Base-by-base conservation (phyloP, 805 yeast genomes). In the Sungouiozyma ichnusensis region DNA sequence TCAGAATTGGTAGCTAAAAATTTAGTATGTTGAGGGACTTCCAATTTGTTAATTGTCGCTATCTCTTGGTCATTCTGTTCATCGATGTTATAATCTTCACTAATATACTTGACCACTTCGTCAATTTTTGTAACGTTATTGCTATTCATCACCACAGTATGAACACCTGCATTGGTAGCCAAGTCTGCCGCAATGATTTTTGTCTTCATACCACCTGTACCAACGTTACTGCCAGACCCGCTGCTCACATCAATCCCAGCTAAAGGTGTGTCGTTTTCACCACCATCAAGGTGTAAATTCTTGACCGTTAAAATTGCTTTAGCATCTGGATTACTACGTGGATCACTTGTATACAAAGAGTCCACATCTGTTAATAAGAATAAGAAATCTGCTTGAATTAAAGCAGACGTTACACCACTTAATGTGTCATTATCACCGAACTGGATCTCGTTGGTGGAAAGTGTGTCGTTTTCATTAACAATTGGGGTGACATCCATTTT, bases 121-220 rank as follows among this genome's bases (percentile, higher is more conserved):
- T 75, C 63, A 41, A 92, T 78, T 46, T 78, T 73, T 44, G 81
- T 81, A 3, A 97, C 97, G 42, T 72, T 67, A 15, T 76, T 69
- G 31, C 94, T 80, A 46, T 81, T 77, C 60, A 94, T 80, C 36
- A 92, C 81, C 45, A 88, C 80, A 37, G 96, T 88, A 39, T 92
- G 82, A 19, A 85, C 92, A 15, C 98, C 99, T 0, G 86, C 94
- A 52, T 87, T 82, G 0, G 95, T 86, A 2, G 97, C 97, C 49
- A 92, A 69, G 54, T 88, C 96, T 0, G 98, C 98, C 2, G 99
- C 99, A 54, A 88, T 84, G 29, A 92, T 68, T 60, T 92, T 92
- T 6, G 99, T 92, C 34, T 90, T 83, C 99, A 92, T 92, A 16
- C 99, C 99, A 20, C 99, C 99, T 0, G 99, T 92, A n/a, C 99